Conservation (phyloP, 2,329 filamentous ascomycete species). For the Fusarium sublunatum region DNA sequence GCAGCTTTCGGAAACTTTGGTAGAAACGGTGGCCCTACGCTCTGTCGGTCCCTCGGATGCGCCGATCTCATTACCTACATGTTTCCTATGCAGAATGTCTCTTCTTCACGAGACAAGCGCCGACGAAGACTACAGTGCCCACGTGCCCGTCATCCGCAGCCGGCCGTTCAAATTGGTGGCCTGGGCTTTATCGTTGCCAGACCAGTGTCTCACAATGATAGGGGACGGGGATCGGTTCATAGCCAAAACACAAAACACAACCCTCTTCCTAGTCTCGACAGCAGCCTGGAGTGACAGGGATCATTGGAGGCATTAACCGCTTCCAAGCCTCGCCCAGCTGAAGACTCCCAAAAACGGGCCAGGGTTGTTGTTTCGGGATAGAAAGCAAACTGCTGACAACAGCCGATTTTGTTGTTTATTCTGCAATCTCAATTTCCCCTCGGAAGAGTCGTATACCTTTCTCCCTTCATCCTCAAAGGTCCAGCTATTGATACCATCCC, state of each 20-base stretch:
- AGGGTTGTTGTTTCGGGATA: constrained; percentile 34
- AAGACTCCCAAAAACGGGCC: constrained; percentile 1
- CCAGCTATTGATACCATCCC: not conserved
- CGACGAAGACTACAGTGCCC: not conserved
- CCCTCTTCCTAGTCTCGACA: constrained; percentile 11
- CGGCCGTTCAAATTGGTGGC: constrained; percentile 13
- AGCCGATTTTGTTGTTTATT: constrained; percentile 24
- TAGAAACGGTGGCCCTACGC: constrained; percentile 29
- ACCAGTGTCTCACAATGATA: constrained; percentile 42
- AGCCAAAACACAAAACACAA: constrained; percentile 27
- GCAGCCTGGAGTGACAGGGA: constrained; percentile 18
- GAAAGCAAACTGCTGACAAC: constrained; percentile 17
- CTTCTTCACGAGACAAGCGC: not conserved
- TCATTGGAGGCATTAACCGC: constrained; percentile 2
- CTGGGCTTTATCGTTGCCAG: constrained; percentile 37
- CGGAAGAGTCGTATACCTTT: not conserved
- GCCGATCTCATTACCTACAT: constrained; percentile 19
- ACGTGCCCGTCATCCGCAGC: not conserved
- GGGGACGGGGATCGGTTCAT: constrained; percentile 22
- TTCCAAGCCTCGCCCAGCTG: constrained; percentile 23
- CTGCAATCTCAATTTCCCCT: not conserved
- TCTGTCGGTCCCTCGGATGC: constrained; percentile 18
- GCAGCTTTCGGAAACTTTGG: constrained; percentile 27
- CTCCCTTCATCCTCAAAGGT: too few relatives aligned
- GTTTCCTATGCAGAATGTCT: not conserved